Evolutionary conservation across 2,329 filamentous ascomycete species (phyloP).

Genomic region (Bipolaris gigantea): DNA sequence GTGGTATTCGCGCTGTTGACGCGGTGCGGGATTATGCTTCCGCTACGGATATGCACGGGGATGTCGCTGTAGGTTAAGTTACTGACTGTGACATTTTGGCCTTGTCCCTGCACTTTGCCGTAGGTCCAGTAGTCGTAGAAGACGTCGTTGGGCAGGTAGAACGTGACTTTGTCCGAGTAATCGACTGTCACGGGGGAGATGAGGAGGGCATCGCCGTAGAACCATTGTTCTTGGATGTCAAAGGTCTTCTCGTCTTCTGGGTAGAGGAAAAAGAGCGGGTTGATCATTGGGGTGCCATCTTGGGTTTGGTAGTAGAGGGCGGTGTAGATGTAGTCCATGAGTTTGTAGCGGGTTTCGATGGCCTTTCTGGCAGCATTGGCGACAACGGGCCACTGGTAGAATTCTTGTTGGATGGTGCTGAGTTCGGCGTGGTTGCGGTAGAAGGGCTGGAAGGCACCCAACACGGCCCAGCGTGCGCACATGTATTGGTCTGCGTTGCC

Average conservation of each 20-base stretch:
- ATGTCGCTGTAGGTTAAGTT: conserved; percentile 58
- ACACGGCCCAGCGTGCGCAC: conserved; percentile 73
- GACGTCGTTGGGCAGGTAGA: conserved; percentile 60
- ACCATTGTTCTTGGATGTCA: conserved; percentile 59
- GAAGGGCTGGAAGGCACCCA: conserved; percentile 75
- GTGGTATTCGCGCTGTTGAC: conserved; percentile 61
- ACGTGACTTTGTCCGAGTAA: conserved; percentile 55
- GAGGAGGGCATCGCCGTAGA: conserved; percentile 60
- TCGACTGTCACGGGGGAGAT: conserved; percentile 60
- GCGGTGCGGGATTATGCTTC: conserved; percentile 65
- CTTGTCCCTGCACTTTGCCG: conserved; percentile 50
- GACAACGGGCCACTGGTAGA: conserved; percentile 69
- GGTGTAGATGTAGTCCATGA: conserved; percentile 82
- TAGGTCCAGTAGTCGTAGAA: conserved; percentile 65
- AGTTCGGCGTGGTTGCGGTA: conserved; percentile 72
- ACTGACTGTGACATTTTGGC: conserved; percentile 48
- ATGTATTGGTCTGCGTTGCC: conserved; percentile 67
- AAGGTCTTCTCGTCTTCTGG: conserved; percentile 59
- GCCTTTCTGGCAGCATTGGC: conserved; percentile 66
- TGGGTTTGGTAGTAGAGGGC: conserved; percentile 63
- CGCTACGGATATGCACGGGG: conserved; percentile 69
- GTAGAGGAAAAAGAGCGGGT: conserved; percentile 74
- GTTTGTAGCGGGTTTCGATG: conserved; percentile 71
- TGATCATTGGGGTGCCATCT: conserved; percentile 66
- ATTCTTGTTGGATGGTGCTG: conserved; percentile 63